A percentile compares a stretch with the other conserved stretches of the same genome.
Conservation (phyloP, 805 yeast species). For the Jamesozyma gamospora region DNA sequence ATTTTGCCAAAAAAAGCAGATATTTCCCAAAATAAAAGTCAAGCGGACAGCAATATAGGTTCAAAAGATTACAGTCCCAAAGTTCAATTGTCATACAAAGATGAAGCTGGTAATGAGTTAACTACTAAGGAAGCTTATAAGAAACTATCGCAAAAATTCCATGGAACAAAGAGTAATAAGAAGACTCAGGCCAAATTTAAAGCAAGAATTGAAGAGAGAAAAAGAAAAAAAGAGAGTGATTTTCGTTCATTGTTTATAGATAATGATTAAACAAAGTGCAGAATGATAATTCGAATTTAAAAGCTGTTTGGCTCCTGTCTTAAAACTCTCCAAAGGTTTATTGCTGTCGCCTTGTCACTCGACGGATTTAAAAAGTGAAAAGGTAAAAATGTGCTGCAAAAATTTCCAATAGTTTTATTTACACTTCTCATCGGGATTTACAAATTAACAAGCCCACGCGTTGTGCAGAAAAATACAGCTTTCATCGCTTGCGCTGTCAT, state of each 20-base stretch:
- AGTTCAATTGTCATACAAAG: constrained; percentile 45
- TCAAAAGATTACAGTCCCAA: constrained; percentile 35
- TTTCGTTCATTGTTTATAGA: neutral
- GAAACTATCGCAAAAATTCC: constrained; percentile 66
- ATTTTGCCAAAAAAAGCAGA: constrained; percentile 6
- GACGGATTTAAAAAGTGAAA: too few relatives aligned
- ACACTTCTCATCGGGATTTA: neutral
- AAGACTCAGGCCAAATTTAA: constrained; percentile 18
- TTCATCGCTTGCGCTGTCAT: too few relatives aligned
- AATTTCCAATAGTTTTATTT: too few relatives aligned
- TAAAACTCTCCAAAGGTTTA: too few relatives aligned
- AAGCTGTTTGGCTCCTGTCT: too few relatives aligned
- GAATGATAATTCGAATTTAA: too few relatives aligned
- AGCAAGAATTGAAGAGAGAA: constrained; percentile 17
- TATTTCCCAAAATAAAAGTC: constrained; percentile 4
- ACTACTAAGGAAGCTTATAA: constrained; percentile 66
- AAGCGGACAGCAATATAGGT: constrained; percentile 13
- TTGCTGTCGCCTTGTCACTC: too few relatives aligned
- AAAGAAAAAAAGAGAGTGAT: constrained; percentile 2
- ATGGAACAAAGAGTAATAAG: constrained; percentile 39
- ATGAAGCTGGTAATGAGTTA: constrained; percentile 51
- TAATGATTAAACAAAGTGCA: too few relatives aligned
- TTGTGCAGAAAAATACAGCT: neutral
- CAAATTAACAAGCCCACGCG: neutral
- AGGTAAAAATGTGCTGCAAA: too few relatives aligned